Conservation (phyloP, 768 basidiomycete species). For the Glaciozyma martinii region DNA sequence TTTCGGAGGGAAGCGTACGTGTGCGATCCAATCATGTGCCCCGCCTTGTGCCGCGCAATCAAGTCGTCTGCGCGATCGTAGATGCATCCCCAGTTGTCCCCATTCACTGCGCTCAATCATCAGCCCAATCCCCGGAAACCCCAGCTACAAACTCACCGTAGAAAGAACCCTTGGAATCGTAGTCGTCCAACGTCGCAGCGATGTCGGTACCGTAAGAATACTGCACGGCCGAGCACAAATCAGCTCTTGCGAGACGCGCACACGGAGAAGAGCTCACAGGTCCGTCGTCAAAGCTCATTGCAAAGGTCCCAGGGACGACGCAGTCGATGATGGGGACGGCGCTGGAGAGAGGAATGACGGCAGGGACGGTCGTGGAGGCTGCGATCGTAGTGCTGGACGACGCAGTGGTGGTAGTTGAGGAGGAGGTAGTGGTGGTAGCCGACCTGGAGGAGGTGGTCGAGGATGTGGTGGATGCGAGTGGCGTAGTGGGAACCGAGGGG, state of each 20-base stretch:
- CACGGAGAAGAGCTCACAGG: conserved; percentile 1
- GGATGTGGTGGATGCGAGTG: too few relatives aligned
- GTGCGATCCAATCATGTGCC: conserved; percentile 12
- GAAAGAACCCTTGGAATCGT: conserved; percentile 8
- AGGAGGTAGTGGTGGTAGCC: too few relatives aligned
- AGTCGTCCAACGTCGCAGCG: not conserved
- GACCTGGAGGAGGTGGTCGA: too few relatives aligned
- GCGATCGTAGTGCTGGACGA: too few relatives aligned
- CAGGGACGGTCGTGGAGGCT: too few relatives aligned
- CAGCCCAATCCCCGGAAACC: not conserved
- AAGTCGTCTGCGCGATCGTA: conserved; percentile 14
- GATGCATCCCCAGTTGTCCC: conserved; percentile 7
- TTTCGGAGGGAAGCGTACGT: not conserved
- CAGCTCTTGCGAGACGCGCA: too few relatives aligned
- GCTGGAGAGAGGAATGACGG: too few relatives aligned
- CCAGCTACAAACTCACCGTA: conserved; percentile 28
- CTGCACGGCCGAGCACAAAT: not conserved
- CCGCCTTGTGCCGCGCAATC: not conserved
- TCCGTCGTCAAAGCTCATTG: conserved; percentile 34
- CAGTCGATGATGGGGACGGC: too few relatives aligned
- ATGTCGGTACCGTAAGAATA: conserved; percentile 1
- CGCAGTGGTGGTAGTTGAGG: too few relatives aligned
- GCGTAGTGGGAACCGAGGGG: too few relatives aligned
- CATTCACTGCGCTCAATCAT: not conserved
- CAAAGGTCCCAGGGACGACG: not conserved